These are phyloP conservation scores for Silene coronaria DNA, from an alignment of 179 eudicot genomes.

Conservation along the genomic window DNA sequence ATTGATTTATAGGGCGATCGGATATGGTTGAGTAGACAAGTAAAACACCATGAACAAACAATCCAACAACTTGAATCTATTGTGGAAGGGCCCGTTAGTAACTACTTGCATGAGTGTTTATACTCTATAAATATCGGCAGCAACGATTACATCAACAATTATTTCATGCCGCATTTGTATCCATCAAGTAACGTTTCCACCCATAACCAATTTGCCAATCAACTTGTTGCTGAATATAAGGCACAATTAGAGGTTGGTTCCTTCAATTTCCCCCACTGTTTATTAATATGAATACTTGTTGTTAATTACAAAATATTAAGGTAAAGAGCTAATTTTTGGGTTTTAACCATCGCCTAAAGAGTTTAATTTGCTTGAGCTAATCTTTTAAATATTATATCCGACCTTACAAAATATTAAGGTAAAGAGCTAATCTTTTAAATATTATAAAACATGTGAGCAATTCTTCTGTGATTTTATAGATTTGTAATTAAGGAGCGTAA, in stretches of 20 bases:
- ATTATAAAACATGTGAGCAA: no score
- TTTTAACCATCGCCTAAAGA: no score
- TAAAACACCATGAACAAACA: slow-evolving; percentile 7
- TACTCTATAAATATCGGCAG: slow-evolving; percentile 33
- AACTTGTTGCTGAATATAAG: slow-evolving; percentile 23
- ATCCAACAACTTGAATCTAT: neutral
- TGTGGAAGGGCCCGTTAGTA: slow-evolving; percentile 12
- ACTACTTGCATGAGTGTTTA: slow-evolving; percentile 27
- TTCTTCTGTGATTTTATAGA: no score
- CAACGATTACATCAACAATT: slow-evolving; percentile 39
- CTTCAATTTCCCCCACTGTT: no score
- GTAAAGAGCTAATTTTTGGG: no score
- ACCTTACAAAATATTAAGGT: no score
- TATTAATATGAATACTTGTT: no score
- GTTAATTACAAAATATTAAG: no score
- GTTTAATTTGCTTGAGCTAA: no score
- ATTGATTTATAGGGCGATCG: slow-evolving; percentile 23
- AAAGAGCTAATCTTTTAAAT: no score
- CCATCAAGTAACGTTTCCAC: slow-evolving; percentile 11
- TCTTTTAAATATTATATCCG: no score
- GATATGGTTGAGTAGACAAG: slow-evolving; percentile 21
- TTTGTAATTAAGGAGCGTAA: no score
- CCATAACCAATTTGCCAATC: slow-evolving; percentile 19
- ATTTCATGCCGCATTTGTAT: slow-evolving; percentile 23
- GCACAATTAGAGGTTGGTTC: slow-evolving; percentile 23